Evolutionary conservation across 1,284 basidiomycete species (phyloP).

Genomic region (Malassezia brasiliensis): DNA sequence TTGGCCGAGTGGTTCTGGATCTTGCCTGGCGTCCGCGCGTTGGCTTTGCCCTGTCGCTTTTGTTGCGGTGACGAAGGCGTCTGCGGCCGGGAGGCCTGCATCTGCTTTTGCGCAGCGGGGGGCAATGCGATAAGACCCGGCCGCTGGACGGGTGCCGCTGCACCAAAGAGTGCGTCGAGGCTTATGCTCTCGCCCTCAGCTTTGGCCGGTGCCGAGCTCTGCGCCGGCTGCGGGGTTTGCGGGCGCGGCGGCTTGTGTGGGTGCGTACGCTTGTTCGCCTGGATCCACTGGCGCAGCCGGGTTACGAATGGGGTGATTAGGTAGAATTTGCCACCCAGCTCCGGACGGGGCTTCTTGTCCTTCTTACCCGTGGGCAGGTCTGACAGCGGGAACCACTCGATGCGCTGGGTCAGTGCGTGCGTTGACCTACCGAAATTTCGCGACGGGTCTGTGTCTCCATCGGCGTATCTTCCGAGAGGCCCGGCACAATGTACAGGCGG

Average conservation of each 20-base stretch:
- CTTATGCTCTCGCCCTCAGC: not conserved
- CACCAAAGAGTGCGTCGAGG: conserved; percentile 3
- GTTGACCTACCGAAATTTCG: conserved; percentile 80
- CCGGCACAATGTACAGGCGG: conserved; percentile 80
- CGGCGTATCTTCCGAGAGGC: conserved; percentile 75
- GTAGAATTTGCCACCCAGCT: conserved; percentile 68
- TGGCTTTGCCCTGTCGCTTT: not conserved
- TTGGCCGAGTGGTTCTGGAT: not conserved
- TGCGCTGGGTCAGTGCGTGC: conserved; percentile 57
- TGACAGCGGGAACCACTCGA: conserved; percentile 84
- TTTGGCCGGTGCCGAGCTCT: not conserved
- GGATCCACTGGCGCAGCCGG: conserved; percentile 43
- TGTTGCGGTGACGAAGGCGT: not conserved
- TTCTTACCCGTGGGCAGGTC: conserved; percentile 91
- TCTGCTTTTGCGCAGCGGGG: conserved; percentile 2
- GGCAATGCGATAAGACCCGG: conserved; percentile 13
- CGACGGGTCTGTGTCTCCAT: conserved; percentile 92
- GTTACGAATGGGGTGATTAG: conserved; percentile 85
- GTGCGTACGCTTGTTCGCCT: conserved; percentile 33
- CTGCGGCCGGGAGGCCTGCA: not conserved
- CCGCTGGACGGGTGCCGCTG: not conserved
- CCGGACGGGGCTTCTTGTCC: conserved; percentile 56
- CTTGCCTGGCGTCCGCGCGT: not conserved
- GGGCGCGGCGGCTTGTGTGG: conserved; percentile 15
- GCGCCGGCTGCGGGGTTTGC: not conserved